Evolutionary conservation across 805 yeast species (phyloP), one percentile per base, ranked within the genome.

Genomic region (Pichia sporocuriosa): DNA sequence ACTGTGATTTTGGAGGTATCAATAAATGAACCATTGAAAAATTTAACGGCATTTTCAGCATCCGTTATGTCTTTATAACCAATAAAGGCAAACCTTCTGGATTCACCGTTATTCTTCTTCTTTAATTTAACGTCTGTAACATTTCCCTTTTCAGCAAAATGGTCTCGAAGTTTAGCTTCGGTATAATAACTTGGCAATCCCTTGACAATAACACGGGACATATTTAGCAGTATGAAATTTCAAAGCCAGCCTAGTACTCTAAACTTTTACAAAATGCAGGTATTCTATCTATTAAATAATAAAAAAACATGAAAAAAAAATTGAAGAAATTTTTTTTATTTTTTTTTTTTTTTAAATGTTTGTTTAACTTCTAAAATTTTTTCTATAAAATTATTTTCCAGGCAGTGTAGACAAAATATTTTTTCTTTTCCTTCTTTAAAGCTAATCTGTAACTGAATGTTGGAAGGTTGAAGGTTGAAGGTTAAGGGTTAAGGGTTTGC

Each of bases 151-250:
- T 54, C 47, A 22, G 64, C 59, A 56, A 90, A 90, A 56, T 80
- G 87, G 24, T 72, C 74, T 47, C 70, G 70, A 42, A 90, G 64
- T 48, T 81, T 77, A 2, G 76, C 87, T 58, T 90, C 96, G 0
- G 80, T 75, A 45, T 78, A 72, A 58, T 84, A 84, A 49, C 69
- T 67, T 8, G 97, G 97, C 39, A 90, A 70, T 33, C 94, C 93
- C 60, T 86, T 90, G 6, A 90, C 95, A 53, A 90, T 90, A 40
- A 90, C 73, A 64, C 97, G 84, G 17, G 97, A 89, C 81, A 75
- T 75, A 17, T 19, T 6, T 25, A 34, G 19, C 15, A 16, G n/a
- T 19, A 7, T 2, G 35, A 16, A 17, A 31, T 6, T 26, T n/a
- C n/a, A n/a, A n/a, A n/a, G n/a, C n/a, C n/a, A n/a, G n/a, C n/a